phyloP scores from a whole-genome alignment of 176 grass and related monocot species.

The Zoysia japonica region DNA sequence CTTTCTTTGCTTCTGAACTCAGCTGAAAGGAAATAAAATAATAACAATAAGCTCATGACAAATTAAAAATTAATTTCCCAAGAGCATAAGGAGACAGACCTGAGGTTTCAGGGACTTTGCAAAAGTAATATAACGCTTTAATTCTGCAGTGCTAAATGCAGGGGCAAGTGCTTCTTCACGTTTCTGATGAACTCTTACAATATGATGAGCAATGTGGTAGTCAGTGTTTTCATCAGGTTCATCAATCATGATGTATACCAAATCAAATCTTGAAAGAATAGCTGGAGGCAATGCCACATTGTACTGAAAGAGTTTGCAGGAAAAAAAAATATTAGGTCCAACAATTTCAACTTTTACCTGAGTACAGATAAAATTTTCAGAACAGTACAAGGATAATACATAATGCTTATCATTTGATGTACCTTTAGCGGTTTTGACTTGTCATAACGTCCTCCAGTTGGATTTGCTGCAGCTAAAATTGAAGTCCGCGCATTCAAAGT shows the following conservation, averaged over 20 bases:
- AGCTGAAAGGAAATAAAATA: constrained; percentile 57
- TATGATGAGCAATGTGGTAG: constrained; percentile 98
- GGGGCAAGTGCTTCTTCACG: constrained; percentile 88
- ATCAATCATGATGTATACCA: constrained; percentile 99
- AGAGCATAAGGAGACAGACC: constrained; percentile 49
- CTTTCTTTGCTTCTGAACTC: constrained; percentile 82
- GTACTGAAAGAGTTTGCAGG: constrained; percentile 57
- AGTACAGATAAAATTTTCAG: neutral
- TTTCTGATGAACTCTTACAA: constrained; percentile 98
- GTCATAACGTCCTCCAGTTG: constrained; percentile 89
- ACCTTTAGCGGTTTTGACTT: constrained; percentile 95
- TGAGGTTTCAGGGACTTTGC: constrained; percentile 88
- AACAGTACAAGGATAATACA: neutral
- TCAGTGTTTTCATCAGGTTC: constrained; percentile 97
- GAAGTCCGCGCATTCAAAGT: constrained; percentile 94
- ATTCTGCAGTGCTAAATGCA: constrained; percentile 81
- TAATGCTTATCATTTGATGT: constrained; percentile 10
- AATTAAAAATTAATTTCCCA: neutral
- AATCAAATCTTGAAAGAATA: constrained; percentile 97
- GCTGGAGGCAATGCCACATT: constrained; percentile 95
- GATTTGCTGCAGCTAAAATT: constrained; percentile 98
- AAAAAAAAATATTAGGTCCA: constrained; percentile 42
- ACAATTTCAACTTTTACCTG: constrained; percentile 22
- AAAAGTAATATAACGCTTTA: constrained; percentile 88
- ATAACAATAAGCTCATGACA: constrained; percentile 34